Evolutionary conservation across 1,139 yeast genomes (phyloP), one percentile per base, ranked within the genome.

Genomic region (Scheffersomyces insectosa): DNA sequence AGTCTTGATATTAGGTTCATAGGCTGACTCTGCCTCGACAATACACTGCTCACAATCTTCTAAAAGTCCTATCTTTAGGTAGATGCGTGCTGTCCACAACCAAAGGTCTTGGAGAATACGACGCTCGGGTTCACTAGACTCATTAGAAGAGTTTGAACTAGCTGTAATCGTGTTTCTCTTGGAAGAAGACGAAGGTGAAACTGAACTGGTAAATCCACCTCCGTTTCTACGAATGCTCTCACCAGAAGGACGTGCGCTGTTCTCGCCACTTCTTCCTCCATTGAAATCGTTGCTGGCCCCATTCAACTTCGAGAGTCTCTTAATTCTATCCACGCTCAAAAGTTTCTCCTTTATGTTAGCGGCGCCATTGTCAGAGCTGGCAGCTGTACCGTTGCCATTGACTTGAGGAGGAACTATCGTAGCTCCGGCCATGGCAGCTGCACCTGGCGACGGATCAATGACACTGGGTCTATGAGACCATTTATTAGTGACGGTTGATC

Each of bases 31-130:
- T 0, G 95, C 89, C 59, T 89, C 96, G 7, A 76, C 74, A 6
- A 89, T 74, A 41, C 96, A 87, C 48, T 80, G 83, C 53, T 82
- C 84, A 9, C 91, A 82, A 46, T 88, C 95, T 6, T 70, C 76
- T 3, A 65, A 50, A 42, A 80, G 66, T 1, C 78, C 83, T 4
- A 79, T 72, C 49, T 80, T 78, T 52, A 79, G 66, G 60, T 88
- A 90, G 32, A 88, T 67, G 34, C 77, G 77, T 1, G 90, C 77
- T 0, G 88, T 75, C 80, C 89, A 81, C 41, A 89, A 62, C 97
- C 97, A 90, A 10, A 88, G 58, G 29, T 73, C 74, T 54, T 84
- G 88, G 41, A 84, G 60, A 9, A 82, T 61, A 46, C 62, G 65
- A 42, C 69, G 66, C 43, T 60, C 62, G 25, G 43, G 29, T 8